phyloP scores from a whole-genome alignment of 169 alveolate species.

The Condylostoma magnum region DNA sequence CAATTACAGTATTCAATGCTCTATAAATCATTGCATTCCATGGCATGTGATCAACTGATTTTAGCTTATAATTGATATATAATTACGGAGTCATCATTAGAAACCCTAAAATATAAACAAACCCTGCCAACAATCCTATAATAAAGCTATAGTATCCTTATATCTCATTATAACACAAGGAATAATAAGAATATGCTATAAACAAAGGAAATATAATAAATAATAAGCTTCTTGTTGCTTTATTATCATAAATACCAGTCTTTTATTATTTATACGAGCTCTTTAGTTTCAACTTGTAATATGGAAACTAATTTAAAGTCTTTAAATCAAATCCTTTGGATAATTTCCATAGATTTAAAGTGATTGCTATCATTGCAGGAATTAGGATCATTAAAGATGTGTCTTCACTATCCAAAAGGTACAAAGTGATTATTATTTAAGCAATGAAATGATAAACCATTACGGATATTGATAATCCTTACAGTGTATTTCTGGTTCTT shows the following conservation, averaged over 20 bases:
- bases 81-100: slow-evolving; percentile 96
- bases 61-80: slow-evolving; percentile 96
- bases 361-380: slow-evolving; percentile 86
- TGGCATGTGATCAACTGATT: slow-evolving; percentile 98
- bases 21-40: slow-evolving; percentile 94
- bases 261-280: slow-evolving; percentile 26
- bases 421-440: slow-evolving; percentile 88
- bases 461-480: slow-evolving; percentile 93
- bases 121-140: slow-evolving; percentile 89
- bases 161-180: slow-evolving; percentile 86
- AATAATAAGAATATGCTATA: slow-evolving; percentile 90
- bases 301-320: slow-evolving; percentile 83
- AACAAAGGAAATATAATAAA: slow-evolving; percentile 42
- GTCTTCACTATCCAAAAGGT: slow-evolving; percentile 90
- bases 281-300: slow-evolving; percentile 49
- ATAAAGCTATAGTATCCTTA: slow-evolving; percentile 94
- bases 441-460: slow-evolving; percentile 83
- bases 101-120: slow-evolving; percentile 91
- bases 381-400: slow-evolving; percentile 89
- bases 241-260: not conserved
- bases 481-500: slow-evolving; percentile 92
- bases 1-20: slow-evolving; percentile 96
- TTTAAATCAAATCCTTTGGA: slow-evolving; percentile 87
- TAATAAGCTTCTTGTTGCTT: not conserved
- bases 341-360: slow-evolving; percentile 90